Evolutionary conservation across 352 stramenopile species (phyloP).

Genomic region (Phytopythium delawarense): DNA sequence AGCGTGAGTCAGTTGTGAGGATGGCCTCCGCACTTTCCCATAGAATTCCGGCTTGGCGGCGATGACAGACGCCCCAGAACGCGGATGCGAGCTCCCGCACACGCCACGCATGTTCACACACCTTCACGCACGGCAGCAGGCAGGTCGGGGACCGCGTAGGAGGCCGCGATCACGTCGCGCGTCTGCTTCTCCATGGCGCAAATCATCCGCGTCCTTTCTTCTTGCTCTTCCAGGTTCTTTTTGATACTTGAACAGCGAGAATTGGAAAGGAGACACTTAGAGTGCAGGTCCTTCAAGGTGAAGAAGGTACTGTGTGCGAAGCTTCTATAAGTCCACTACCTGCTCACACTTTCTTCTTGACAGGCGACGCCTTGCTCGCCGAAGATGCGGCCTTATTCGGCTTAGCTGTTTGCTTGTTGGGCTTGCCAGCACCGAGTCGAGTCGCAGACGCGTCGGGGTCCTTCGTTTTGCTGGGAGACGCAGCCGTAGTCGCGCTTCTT

Average conservation of each 20-base stretch:
- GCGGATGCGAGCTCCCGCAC: too few relatives aligned
- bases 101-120: conserved; percentile 8
- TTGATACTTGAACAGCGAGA: too few relatives aligned
- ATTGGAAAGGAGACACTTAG: background rate
- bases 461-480: background rate
- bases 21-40: background rate
- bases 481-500: conserved; percentile 7
- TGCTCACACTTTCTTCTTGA: conserved; percentile 1
- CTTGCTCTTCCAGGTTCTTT: too few relatives aligned
- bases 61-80: too few relatives aligned
- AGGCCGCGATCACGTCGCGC: conserved; percentile 42
- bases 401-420: background rate
- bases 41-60: too few relatives aligned
- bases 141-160: conserved; percentile 57
- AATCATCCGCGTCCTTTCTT: conserved; percentile 15
- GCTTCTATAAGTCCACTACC: background rate
- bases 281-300: conserved; percentile 6
- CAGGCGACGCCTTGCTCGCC: background rate
- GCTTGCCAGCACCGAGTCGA: background rate
- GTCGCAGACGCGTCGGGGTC: background rate
- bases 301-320: background rate
- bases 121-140: conserved; percentile 63
- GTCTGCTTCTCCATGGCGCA: conserved; percentile 29
- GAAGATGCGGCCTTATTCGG: background rate
- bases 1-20: too few relatives aligned